Base-by-base conservation (phyloP, 2,329 filamentous ascomycete genomes). In the Daldinia sp. region DNA sequence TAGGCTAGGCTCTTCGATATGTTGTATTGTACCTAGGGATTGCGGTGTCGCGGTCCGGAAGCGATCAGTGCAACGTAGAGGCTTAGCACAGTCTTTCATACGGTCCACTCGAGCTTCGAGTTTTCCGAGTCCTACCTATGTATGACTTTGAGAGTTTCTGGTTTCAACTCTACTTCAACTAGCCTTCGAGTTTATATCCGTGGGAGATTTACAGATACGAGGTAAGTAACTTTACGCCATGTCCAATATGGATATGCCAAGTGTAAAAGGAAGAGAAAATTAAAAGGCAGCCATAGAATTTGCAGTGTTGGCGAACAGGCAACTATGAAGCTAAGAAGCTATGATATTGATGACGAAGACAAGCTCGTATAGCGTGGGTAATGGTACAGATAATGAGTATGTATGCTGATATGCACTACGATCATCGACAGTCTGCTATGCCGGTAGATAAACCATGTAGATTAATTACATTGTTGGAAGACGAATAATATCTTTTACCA, bases 1-100 rank as follows among this genome's bases (percentile, higher is more conserved):
- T 18, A 28, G 46, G 46, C 50, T 18, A 28, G 46, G 46, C 20
- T 33, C 48, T 15, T 26, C 30, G n/a, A n/a, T n/a, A n/a, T 23
- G 2, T 23, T 23, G 20, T 23, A 26, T 35, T 54, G 50, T 37
- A 37, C 20, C 20, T 23, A 23, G 20, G 50, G n/a, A 30, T 37
- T 37, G 18, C 51, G 51, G 51, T 35, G n/a, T 51, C 44, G 44
- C 54, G 51, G 41, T 28, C 26, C n/a, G 41, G 41, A 44, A 20
- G 44, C 13, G 39, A 67, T 26, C 55, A 42, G 30, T 58, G 60
- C 61, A 61, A 63, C 62, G 53, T 39, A 39, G 60, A 63, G 65
- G 68, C 68, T 71, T 58, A 71, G 63, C 63, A 69, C 63, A 61
- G 63, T 71, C 23, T 54, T 33, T 12, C 20, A 55, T 59, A 64